Percentiles rank a stretch among this genome's conserved stretches.
These are phyloP conservation scores for Ceratocystis lukuohia DNA, from an alignment of 2,329 filamentous ascomycete species.

Conservation along the genomic window DNA sequence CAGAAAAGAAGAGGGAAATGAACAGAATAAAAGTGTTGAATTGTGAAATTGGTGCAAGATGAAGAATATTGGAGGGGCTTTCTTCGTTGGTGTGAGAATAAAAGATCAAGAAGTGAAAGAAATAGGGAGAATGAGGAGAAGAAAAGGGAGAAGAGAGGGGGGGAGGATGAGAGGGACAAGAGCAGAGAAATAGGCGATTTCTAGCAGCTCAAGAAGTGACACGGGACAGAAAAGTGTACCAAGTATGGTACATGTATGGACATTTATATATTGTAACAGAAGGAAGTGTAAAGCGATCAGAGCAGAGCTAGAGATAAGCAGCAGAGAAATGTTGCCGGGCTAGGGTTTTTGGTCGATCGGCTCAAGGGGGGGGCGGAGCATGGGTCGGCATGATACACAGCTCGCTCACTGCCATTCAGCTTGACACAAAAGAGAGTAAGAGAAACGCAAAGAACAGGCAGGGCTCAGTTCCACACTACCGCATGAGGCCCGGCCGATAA, in stretches of 20 bases:
- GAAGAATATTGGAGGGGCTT: background rate
- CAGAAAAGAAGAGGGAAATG: background rate
- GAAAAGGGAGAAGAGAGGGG: background rate
- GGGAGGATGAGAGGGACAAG: background rate
- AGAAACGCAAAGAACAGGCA: background rate
- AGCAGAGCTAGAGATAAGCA: background rate
- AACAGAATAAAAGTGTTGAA: background rate
- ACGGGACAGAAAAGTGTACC: background rate
- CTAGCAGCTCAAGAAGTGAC: background rate
- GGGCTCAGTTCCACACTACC: background rate
- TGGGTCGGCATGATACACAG: conserved; percentile 7
- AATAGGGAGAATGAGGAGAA: background rate
- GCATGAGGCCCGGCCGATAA: background rate
- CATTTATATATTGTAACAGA: background rate
- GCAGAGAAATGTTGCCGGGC: background rate
- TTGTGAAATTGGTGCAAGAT: background rate
- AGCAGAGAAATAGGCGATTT: background rate
- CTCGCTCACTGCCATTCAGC: background rate
- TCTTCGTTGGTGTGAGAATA: background rate
- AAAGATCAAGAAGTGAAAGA: background rate
- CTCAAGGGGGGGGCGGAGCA: background rate
- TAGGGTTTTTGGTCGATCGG: background rate
- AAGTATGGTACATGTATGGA: background rate
- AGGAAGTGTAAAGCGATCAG: background rate
- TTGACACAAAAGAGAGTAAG: background rate